A percentile compares a stretch with the other conserved stretches of the same genome.
Conservation (phyloP, 805 yeast genomes). For the Wickerhamomyces chaumierensis region DNA sequence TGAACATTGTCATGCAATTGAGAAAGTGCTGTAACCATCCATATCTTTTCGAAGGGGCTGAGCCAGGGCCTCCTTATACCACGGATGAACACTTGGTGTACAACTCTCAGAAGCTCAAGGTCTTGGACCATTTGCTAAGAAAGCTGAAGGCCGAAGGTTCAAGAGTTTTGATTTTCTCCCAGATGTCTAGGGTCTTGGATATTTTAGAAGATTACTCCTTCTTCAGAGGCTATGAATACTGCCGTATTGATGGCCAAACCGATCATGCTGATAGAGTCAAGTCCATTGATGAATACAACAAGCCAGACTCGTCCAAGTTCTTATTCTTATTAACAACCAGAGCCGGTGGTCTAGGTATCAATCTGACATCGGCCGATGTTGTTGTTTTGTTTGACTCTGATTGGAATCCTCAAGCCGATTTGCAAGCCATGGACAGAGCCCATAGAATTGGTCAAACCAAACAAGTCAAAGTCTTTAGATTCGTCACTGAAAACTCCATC, state of each 20-base stretch:
- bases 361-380: conserved; percentile 69
- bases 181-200: conserved; percentile 75
- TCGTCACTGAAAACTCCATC: conserved; percentile 72
- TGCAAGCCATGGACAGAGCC: conserved; percentile 85
- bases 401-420: conserved; percentile 86
- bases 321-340: conserved; percentile 71
- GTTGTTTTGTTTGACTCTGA: conserved; percentile 72
- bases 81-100: conserved; percentile 74
- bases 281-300: conserved; percentile 71
- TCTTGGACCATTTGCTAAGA: conserved; percentile 55
- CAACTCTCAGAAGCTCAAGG: conserved; percentile 62
- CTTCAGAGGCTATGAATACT: conserved; percentile 58
- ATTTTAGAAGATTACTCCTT: conserved; percentile 70
- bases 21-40: conserved; percentile 84
- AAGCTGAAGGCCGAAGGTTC: conserved; percentile 60
- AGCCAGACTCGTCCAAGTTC: conserved; percentile 62
- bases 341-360: conserved; percentile 87
- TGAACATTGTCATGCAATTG: conserved; percentile 77
- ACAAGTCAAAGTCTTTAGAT: conserved; percentile 70
- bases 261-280: conserved; percentile 66
- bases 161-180: conserved; percentile 69
- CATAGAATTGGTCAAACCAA: conserved; percentile 82
- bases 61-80: conserved; percentile 82
- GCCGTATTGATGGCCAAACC: conserved; percentile 78
- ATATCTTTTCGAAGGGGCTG: conserved; percentile 77